These are phyloP conservation scores for Exophiala bonariae DNA, from an alignment of 2,329 filamentous ascomycete species.

Conservation along the genomic window DNA sequence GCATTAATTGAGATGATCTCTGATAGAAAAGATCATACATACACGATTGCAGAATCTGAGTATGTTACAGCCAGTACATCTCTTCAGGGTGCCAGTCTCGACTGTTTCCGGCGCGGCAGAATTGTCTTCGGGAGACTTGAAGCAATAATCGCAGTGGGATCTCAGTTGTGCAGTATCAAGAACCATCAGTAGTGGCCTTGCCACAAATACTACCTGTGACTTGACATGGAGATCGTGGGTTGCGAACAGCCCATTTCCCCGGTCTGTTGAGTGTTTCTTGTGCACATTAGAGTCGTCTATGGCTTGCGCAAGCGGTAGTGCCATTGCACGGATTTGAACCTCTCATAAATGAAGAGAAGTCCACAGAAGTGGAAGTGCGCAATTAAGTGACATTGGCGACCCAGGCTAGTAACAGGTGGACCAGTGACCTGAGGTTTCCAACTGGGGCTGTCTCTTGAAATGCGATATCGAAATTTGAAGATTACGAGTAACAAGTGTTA, in stretches of 20 bases:
- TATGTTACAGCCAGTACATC: slow-evolving; percentile 58
- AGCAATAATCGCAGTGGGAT: slow-evolving; percentile 61
- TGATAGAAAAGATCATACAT: slow-evolving; percentile 23
- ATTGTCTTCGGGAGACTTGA: slow-evolving; percentile 27
- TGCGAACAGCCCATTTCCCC: slow-evolving; percentile 58
- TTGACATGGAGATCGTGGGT: slow-evolving; percentile 48
- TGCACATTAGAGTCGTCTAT: slow-evolving; percentile 7
- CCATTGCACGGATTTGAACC: no score
- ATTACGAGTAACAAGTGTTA: no score
- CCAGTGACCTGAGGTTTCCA: no score
- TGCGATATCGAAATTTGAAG: no score
- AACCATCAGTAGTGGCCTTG: slow-evolving; percentile 55
- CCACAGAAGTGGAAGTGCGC: no score
- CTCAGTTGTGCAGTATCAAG: slow-evolving; percentile 53
- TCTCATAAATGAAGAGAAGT: no score
- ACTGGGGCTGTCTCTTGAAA: no score
- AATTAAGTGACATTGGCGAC: no score
- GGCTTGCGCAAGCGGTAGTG: background rate
- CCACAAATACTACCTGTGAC: slow-evolving; percentile 49
- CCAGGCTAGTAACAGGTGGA: no score
- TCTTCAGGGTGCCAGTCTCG: slow-evolving; percentile 43
- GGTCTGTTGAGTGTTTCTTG: slow-evolving; percentile 3
- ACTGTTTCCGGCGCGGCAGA: slow-evolving; percentile 16
- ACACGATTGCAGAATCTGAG: slow-evolving; percentile 63
- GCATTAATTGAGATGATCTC: background rate